Evolutionary conservation across 441 rosid genomes (phyloP), one percentile per base, ranked within the genome.

Genomic region (Populus hybrid): DNA sequence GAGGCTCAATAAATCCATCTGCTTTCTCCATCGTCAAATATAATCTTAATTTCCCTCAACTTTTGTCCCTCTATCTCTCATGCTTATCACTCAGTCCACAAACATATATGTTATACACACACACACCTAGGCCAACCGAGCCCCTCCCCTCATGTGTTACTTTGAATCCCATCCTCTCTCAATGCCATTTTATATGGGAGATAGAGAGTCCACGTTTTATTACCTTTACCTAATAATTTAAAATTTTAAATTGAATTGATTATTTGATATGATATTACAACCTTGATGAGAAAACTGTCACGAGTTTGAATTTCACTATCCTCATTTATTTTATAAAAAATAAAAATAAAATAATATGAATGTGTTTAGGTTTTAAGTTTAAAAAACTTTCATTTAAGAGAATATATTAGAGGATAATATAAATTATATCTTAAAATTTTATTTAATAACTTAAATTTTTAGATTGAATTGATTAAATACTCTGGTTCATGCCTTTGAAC

Each of bases 1-100:
- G 91, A 81, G 68, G 59, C 73, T 85, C 83, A 73, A 81, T 83
- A 77, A 85, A 18, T 82, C 86, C 82, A 76, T 23, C 81, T 83
- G 77, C 80, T 76, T 80, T 78, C 84, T 74, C 67, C 82, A 26
- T 77, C 83, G 57, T 72, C 79, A 2, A 74, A 76, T 81, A 64
- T 70, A 59, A 18, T 42, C 72, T 24, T 40, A 20, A 28, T 67
- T 57, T 40, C 20, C 63, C 32, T 18, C 67, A 38, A 6, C 74
- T 54, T 75, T 72, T 57, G 26, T 59, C n/a, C 65, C 63, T 23
- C 32, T 18, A 28, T 73, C 69, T 50, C 76, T 79, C 77, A 72
- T 66, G 66, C 69, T 65, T 69, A 69, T 81, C 66, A 79, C 40
- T 77, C 74, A 79, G 70, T 75, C 78, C 76, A 28, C 50, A 64